Conservation (phyloP, 306 rosid species). For the Malus fusca region DNA sequence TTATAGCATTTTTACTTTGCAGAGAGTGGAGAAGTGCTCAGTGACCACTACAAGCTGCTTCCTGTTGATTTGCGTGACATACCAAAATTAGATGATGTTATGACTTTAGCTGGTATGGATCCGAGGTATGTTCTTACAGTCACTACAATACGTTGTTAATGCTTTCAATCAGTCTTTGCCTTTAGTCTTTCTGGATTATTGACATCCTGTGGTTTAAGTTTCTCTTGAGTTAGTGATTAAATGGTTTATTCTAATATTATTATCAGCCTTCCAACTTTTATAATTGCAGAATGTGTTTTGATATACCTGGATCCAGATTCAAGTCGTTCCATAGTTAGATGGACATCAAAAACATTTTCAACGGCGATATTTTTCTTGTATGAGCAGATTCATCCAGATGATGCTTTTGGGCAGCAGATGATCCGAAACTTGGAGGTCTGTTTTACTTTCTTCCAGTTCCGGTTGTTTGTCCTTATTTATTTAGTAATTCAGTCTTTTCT, state of each 20-base stretch:
- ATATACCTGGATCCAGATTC: conserved; percentile 95
- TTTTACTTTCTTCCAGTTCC: background rate
- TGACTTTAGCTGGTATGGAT: conserved; percentile 70
- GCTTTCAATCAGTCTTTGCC: background rate
- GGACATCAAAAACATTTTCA: conserved; percentile 74
- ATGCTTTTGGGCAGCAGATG: conserved; percentile 97
- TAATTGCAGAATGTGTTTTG: conserved; percentile 99
- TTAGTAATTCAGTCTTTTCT: background rate
- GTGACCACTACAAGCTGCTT: conserved; percentile 79
- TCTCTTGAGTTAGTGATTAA: conserved; percentile 12
- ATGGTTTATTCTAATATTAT: conserved; percentile 56
- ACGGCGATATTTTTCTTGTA: conserved; percentile 81
- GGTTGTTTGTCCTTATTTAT: background rate
- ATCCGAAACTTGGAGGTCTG: conserved; percentile 84
- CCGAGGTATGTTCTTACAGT: conserved; percentile 50
- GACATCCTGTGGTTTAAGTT: conserved; percentile 7
- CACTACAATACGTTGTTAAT: conserved; percentile 2
- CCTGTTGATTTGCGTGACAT: conserved; percentile 77
- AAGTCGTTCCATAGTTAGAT: conserved; percentile 57
- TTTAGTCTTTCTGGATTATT: background rate
- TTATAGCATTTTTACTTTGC: conserved; percentile 23
- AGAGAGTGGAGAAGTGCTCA: conserved; percentile 86
- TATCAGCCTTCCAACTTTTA: conserved; percentile 99
- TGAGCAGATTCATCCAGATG: conserved; percentile 96
- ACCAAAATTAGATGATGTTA: conserved; percentile 46